A percentile compares a stretch with the other conserved stretches of the same genome.
These are phyloP conservation scores for Malassezia obtusa DNA, from an alignment of 1,284 basidiomycete species.

Conservation along the genomic window DNA sequence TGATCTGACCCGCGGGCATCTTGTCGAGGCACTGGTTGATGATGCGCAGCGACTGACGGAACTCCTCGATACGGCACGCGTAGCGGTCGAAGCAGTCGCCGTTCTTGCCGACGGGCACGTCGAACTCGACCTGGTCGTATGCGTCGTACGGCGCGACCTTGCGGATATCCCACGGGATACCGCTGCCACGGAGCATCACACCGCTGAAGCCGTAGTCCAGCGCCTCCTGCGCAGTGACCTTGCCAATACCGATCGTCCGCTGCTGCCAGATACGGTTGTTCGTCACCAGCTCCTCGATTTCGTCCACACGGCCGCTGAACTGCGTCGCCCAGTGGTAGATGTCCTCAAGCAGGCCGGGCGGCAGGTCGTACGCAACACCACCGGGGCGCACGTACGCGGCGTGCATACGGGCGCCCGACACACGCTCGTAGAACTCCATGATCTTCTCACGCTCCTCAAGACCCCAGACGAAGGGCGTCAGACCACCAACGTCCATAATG, in stretches of 20 bases:
- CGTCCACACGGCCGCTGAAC: constrained; percentile 79
- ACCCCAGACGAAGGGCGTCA: constrained; percentile 98
- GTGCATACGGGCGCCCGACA: constrained; percentile 92
- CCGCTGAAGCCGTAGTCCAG: constrained; percentile 89
- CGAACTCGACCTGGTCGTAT: constrained; percentile 92
- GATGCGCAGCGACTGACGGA: constrained; percentile 86
- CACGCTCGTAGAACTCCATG: constrained; percentile 99
- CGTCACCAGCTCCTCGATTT: constrained; percentile 95
- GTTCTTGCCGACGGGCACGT: constrained; percentile 87
- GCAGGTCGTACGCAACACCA: constrained; percentile 93
- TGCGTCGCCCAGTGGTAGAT: constrained; percentile 98
- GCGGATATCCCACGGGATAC: constrained; percentile 83
- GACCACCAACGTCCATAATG: constrained; percentile 65
- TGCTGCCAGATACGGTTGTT: constrained; percentile 98
- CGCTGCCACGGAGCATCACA: constrained; percentile 91
- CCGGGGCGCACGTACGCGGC: constrained; percentile 96
- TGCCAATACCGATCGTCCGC: constrained; percentile 80
- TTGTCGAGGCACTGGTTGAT: constrained; percentile 81
- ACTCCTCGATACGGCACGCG: constrained; percentile 93
- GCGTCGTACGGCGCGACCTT: constrained; percentile 92
- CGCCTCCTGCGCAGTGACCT: constrained; percentile 83
- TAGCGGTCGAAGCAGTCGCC: constrained; percentile 95
- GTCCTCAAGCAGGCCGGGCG: constrained; percentile 89
- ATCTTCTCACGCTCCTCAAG: constrained; percentile 99
- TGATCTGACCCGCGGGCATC: constrained; percentile 84